A percentile compares a stretch with the other conserved stretches of the same genome.
These are phyloP conservation scores for Butyriboletus loyo DNA, from an alignment of 768 basidiomycete species.

Conservation along the genomic window DNA sequence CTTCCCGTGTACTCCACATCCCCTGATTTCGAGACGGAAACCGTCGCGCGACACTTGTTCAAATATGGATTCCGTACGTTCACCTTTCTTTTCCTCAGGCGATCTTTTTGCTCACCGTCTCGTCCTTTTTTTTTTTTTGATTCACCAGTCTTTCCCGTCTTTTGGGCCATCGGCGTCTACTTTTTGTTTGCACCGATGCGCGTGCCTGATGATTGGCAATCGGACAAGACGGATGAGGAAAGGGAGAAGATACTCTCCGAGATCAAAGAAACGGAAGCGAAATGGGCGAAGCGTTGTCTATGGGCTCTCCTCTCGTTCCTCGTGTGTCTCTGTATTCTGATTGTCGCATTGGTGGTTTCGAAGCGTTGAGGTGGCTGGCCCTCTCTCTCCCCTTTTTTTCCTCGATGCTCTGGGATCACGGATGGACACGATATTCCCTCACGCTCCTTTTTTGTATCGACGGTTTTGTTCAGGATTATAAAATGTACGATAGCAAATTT, in stretches of 20 bases:
- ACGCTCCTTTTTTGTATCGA: slow-evolving; percentile 9
- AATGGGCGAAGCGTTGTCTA: slow-evolving; percentile 58
- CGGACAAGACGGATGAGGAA: slow-evolving; percentile 54
- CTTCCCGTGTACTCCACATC: slow-evolving; percentile 23
- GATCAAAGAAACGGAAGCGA: slow-evolving; percentile 48
- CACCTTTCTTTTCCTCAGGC: not conserved
- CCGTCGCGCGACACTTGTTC: slow-evolving; percentile 59
- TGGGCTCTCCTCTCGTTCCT: slow-evolving; percentile 49
- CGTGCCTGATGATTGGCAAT: slow-evolving; percentile 50
- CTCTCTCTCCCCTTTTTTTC: not conserved
- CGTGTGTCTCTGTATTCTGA: slow-evolving; percentile 34
- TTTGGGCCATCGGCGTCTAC: slow-evolving; percentile 58
- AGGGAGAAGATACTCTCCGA: slow-evolving; percentile 42
- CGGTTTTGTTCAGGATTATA: not conserved
- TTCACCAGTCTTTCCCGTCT: slow-evolving; percentile 52
- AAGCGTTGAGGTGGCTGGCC: slow-evolving; percentile 20
- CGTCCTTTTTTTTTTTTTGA: too few relatives aligned
- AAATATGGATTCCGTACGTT: slow-evolving; percentile 59
- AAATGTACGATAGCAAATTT: slow-evolving; percentile 7
- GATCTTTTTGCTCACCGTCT: not conserved
- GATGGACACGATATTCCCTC: not conserved
- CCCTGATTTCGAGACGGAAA: slow-evolving; percentile 44
- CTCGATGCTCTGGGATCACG: not conserved
- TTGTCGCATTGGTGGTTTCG: slow-evolving; percentile 20
- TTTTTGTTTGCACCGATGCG: slow-evolving; percentile 55